Percentiles rank a stretch among this genome's conserved stretches.
These are phyloP conservation scores for Mediolabrus comicus DNA, from an alignment of 108 stramenopile genomes.

Conservation along the genomic window DNA sequence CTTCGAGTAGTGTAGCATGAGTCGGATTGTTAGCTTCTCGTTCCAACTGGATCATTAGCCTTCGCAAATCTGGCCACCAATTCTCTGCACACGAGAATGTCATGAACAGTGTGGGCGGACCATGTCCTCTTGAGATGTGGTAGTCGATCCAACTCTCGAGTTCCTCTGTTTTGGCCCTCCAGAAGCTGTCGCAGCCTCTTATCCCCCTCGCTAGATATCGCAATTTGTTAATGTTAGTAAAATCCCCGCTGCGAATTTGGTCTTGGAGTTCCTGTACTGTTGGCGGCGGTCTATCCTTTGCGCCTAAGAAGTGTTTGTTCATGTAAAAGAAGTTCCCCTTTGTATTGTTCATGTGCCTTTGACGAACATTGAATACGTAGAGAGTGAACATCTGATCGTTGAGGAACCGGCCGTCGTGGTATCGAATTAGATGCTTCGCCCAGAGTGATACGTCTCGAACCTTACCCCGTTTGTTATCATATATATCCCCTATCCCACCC, in stretches of 20 bases:
- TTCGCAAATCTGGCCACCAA: slow-evolving; percentile 30
- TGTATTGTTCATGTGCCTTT: slow-evolving; percentile 4
- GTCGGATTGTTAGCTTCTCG: background rate
- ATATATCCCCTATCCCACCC: background rate
- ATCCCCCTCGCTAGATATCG: background rate
- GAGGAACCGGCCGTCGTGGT: slow-evolving; percentile 22
- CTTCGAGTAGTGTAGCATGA: background rate
- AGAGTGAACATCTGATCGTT: slow-evolving; percentile 2
- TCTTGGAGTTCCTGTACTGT: slow-evolving; percentile 16
- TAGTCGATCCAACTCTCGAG: slow-evolving; percentile 32
- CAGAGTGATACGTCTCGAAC: background rate
- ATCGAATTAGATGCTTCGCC: slow-evolving; percentile 11
- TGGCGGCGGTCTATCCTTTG: slow-evolving; percentile 1
- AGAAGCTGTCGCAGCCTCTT: slow-evolving; percentile 18
- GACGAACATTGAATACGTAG: slow-evolving; percentile 16
- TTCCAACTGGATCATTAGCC: slow-evolving; percentile 11
- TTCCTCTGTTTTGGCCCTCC: slow-evolving; percentile 12
- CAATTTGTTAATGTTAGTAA: too few species aligned
- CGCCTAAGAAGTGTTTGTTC: background rate
- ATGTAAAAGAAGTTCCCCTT: slow-evolving; percentile 14
- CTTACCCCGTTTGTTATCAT: background rate
- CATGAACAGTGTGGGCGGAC: background rate
- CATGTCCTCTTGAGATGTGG: slow-evolving; percentile 21
- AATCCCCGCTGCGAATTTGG: slow-evolving; percentile 2
- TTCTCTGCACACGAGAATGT: slow-evolving; percentile 2